Base-by-base conservation (phyloP, 805 yeast genomes). In the Cyberlindnera lachancei region DNA sequence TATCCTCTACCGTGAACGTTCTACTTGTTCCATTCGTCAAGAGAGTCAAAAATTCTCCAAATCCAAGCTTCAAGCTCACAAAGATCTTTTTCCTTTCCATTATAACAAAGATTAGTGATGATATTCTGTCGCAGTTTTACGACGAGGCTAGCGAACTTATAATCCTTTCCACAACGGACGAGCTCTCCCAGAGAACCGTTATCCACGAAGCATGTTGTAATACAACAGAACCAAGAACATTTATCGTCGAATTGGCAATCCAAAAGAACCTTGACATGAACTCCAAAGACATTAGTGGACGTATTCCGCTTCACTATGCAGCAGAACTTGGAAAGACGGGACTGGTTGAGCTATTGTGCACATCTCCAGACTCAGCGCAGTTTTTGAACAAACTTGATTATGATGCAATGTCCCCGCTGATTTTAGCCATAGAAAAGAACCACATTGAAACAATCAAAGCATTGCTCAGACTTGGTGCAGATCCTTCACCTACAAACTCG, bases 251-350 rank as follows among this genome's bases (percentile, higher is more conserved):
- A 16, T 18, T 46, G n/a, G 49, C 35, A 7, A 45, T 50, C 17
- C 23, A 44, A 16, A 51, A 48, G 4, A 39, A 43, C 2, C 35
- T 57, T 11, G 42, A 44, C 15, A 31, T 63, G 12, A 58, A 60
- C 22, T 52, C 59, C 12, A 71, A 67, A 46, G 94, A 83, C 54
- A 64, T 71, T 29, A 73, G 75, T 43, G 94, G 94, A 4, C 69
- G 90, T 41, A 76, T 80, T 2, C 88, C 96, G 15, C 59, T 92
- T 13, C 97, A 90, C 56, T 86, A 87, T 52, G 94, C 95, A 5
- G 70, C 94, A 3, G 79, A 73, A 38, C 46, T 62, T 31, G 79
- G 78, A 0, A 63, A 72, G 38, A 47, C 56, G 21, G 70, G 66
- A 24, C 50, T 70, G 16, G 59, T 71, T 13, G 42, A 45, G 16